Percentiles rank a stretch among this genome's conserved stretches.
These are phyloP conservation scores for Sarcomyxa edulis DNA, from an alignment of 768 basidiomycete species.

Conservation along the genomic window DNA sequence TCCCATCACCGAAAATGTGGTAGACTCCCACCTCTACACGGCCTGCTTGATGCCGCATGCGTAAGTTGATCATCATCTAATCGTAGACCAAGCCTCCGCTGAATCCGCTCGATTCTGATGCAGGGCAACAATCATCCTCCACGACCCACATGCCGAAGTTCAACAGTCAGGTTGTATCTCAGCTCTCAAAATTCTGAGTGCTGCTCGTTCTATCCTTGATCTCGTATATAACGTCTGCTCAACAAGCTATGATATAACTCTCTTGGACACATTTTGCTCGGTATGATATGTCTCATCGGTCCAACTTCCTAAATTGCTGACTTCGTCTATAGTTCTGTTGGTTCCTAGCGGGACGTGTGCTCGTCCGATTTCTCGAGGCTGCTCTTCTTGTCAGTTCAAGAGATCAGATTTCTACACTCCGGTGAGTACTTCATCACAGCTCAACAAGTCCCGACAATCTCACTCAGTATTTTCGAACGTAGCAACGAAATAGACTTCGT, in stretches of 20 bases:
- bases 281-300: conserved; percentile 30
- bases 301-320: not conserved
- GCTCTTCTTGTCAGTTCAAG: conserved; percentile 51
- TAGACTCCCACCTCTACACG: conserved; percentile 57
- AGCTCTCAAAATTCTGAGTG: conserved; percentile 60
- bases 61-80: conserved; percentile 23
- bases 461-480: too few species aligned
- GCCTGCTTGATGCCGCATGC: conserved; percentile 38
- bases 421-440: too few species aligned
- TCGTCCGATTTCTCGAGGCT: conserved; percentile 61
- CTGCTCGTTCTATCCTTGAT: conserved; percentile 63
- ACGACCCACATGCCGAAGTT: conserved; percentile 71
- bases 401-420: conserved; percentile 56
- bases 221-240: conserved; percentile 61
- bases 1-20: conserved; percentile 48
- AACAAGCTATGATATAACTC: conserved; percentile 68
- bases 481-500: conserved; percentile 64
- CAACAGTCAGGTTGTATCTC: conserved; percentile 56
- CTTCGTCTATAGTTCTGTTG: conserved; percentile 47
- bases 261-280: conserved; percentile 65
- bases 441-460: too few species aligned
- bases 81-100: not conserved
- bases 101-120: not conserved
- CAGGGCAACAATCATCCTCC: conserved; percentile 66
- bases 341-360: conserved; percentile 63